A percentile compares a stretch with the other conserved stretches of the same genome.
These are phyloP conservation scores for Fulvia fulva DNA, from an alignment of 2,329 filamentous ascomycete species.

Conservation along the genomic window DNA sequence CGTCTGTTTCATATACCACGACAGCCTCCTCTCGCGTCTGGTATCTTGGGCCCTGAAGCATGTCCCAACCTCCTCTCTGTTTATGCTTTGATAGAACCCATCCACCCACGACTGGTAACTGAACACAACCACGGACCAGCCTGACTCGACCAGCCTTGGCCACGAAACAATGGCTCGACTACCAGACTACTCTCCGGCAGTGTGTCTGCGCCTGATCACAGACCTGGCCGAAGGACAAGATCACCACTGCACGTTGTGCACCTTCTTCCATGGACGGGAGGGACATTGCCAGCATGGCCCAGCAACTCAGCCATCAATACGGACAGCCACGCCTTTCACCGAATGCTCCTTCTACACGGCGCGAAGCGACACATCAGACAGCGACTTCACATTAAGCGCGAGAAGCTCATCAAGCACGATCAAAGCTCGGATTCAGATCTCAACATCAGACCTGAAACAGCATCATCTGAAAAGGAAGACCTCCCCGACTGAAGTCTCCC, in stretches of 20 bases:
- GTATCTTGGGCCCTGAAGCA: neutral
- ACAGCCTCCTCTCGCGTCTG: neutral
- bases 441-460: conserved; percentile 7
- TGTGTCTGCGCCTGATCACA: conserved; percentile 20
- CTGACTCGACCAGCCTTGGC: neutral
- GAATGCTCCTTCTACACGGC: conserved; percentile 26
- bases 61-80: neutral
- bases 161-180: neutral
- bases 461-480: conserved; percentile 24
- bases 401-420: conserved; percentile 14
- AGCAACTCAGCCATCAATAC: neutral
- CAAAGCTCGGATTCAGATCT: conserved; percentile 9
- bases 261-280: conserved; percentile 16
- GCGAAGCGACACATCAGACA: conserved; percentile 9
- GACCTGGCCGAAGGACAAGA: conserved; percentile 13
- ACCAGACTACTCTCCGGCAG: conserved; percentile 13
- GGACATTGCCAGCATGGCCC: conserved; percentile 7
- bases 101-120: neutral
- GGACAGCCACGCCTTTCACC: conserved; percentile 16
- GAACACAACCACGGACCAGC: neutral
- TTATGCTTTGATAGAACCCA: neutral
- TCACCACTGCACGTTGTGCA: conserved; percentile 24
- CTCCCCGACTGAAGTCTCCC: conserved; percentile 24
- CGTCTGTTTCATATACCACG: neutral
- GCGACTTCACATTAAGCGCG: conserved; percentile 8